phyloP scores from a whole-genome alignment of 768 basidiomycete genomes.

The Mrakia blollopis region DNA sequence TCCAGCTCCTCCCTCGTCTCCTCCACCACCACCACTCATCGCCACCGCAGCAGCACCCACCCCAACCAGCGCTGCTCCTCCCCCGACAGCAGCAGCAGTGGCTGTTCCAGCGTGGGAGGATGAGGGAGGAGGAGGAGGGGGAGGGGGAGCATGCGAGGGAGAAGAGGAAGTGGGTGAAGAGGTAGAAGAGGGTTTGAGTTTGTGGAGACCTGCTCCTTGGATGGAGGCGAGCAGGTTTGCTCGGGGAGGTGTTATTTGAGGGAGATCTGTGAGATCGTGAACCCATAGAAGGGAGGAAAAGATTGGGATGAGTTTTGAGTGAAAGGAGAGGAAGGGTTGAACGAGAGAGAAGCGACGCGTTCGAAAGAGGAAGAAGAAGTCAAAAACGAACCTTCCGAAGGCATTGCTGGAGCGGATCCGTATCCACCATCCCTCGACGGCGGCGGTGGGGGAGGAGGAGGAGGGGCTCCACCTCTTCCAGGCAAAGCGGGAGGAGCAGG shows the following conservation, averaged over 20 bases:
- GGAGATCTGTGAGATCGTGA: slow-evolving; percentile 42
- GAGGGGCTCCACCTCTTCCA: slow-evolving; percentile 36
- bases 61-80: slow-evolving; percentile 35
- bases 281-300: slow-evolving; percentile 17
- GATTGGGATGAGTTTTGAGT: neutral
- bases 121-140: neutral
- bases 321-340: slow-evolving; percentile 39
- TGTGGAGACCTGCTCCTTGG: slow-evolving; percentile 34
- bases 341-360: neutral
- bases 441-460: slow-evolving; percentile 51
- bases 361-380: neutral
- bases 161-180: neutral
- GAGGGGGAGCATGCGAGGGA: neutral
- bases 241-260: slow-evolving; percentile 37
- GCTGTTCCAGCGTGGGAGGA: neutral
- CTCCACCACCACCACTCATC: neutral
- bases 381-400: slow-evolving; percentile 41
- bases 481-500: slow-evolving; percentile 16
- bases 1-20: neutral
- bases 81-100: slow-evolving; percentile 34
- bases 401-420: slow-evolving; percentile 44
- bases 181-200: neutral
- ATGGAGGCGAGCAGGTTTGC: slow-evolving; percentile 35
- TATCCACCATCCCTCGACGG: slow-evolving; percentile 37
- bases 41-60: slow-evolving; percentile 17